Base-by-base conservation (phyloP, 1,284 basidiomycete species). In the Irpex sp. region DNA sequence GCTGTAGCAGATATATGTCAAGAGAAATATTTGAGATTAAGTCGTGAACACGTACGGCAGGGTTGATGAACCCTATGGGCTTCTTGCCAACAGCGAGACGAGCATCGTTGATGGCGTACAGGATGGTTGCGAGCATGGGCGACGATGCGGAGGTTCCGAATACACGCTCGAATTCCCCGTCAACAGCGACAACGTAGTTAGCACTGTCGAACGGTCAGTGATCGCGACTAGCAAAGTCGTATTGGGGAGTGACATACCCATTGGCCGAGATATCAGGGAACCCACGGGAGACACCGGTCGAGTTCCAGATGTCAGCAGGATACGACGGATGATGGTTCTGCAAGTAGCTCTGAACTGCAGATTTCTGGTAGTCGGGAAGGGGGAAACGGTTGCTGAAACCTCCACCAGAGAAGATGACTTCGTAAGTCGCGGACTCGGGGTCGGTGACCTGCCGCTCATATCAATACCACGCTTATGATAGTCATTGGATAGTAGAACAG, bases 81-180 rank as follows among this genome's bases (percentile, higher is more conserved):
- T 76, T 64, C 66, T 78, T 78, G 0, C 80, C 78, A 5, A 73
- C 73, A 2, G 70, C 70, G 15, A 84, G 67, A 9, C 81, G 78
- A 5, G 77, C 81, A 67, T 90, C 87, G 67, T 91, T 91, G 62
- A 90, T 73, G 65, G 89, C 78, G 2, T 85, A 76, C 3, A 90
- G 70, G 59, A 91, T 74, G 11, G 76, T 81, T 36, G 84, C 80
- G 63, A 51, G 83, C 1, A 83, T 75, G 31, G 70, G 70, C 62
- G 38, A 64, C 38, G 57, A 66, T 54, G 83, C 84, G 2, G 84
- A 86, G 0, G 87, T 88, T 11, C 86, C 87, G 49, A 51, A 51
- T n/a, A 51, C 49, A 21, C 11, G 49, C 17, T 62, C 73, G 68
- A 61, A 76, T 76, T 66, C 74, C 74, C 77, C 83, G 21, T 79